Percentiles rank a stretch among this genome's conserved stretches.
Conservation (phyloP, 257 asterid species). For the Catharanthus roseus region DNA sequence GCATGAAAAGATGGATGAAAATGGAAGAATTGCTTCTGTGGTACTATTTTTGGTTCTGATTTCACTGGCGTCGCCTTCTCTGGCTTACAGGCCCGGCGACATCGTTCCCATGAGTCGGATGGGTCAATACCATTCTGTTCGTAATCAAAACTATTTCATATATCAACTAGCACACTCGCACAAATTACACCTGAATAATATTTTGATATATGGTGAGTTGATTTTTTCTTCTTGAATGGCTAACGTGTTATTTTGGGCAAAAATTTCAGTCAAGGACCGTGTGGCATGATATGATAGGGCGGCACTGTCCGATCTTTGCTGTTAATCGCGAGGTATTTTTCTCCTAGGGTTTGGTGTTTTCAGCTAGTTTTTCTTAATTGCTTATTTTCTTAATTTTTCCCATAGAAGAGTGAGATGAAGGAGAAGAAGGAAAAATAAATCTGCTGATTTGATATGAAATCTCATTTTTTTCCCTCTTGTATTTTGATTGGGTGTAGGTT, state of each 20-base stretch:
- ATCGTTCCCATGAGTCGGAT: slow-evolving; percentile 82
- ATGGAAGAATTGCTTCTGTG: slow-evolving; percentile 22
- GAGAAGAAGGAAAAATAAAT: neutral
- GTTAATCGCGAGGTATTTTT: slow-evolving; percentile 85
- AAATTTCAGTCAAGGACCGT: slow-evolving; percentile 70
- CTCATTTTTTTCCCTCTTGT: slow-evolving; percentile 2
- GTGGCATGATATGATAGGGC: slow-evolving; percentile 97
- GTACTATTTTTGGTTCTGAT: slow-evolving; percentile 35
- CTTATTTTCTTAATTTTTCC: neutral
- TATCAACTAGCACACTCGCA: neutral
- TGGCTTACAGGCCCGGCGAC: slow-evolving; percentile 86
- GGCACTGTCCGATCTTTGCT: slow-evolving; percentile 81
- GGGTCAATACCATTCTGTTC: slow-evolving; percentile 91
- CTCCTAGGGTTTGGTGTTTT: neutral
- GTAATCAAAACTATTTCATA: slow-evolving; percentile 3
- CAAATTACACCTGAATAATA: neutral
- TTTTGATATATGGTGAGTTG: neutral
- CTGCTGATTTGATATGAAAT: slow-evolving; percentile 4
- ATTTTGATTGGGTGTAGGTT: slow-evolving; percentile 32
- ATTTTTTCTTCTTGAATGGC: slow-evolving; percentile 5
- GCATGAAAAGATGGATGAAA: slow-evolving; percentile 29
- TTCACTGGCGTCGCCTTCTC: slow-evolving; percentile 28
- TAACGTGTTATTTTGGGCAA: neutral
- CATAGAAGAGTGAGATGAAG: neutral
- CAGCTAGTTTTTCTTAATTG: neutral